A percentile compares a stretch with the other conserved stretches of the same genome.
phyloP scores from a whole-genome alignment of 805 yeast genomes.

The Metschnikowia picachoensis region DNA sequence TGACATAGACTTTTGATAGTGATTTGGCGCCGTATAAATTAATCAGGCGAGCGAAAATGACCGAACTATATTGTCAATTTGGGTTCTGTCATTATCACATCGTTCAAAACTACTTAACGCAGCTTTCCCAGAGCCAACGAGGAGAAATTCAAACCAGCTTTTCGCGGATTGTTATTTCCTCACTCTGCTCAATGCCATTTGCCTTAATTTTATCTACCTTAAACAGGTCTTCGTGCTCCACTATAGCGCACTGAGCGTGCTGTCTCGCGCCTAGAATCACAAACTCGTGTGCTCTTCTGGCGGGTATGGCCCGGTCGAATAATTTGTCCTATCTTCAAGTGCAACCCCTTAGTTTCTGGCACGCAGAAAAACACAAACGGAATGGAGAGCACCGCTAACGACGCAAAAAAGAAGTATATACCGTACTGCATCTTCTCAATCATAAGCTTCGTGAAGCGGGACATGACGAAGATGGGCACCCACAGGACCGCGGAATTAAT shows the following conservation, averaged over 20 bases:
- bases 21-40: no score
- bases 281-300: slow-evolving; percentile 21
- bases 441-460: slow-evolving; percentile 33
- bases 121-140: no score
- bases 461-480: slow-evolving; percentile 38
- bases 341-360: slow-evolving; percentile 39
- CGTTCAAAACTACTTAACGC: no score
- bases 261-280: slow-evolving; percentile 19
- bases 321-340: slow-evolving; percentile 29
- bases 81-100: no score
- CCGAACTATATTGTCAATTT: no score
- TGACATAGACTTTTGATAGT: no score
- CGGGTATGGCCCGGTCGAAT: slow-evolving; percentile 21
- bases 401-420: slow-evolving; percentile 36
- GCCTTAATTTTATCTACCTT: slow-evolving; percentile 22
- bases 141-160: no score
- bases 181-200: slow-evolving; percentile 19
- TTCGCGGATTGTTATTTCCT: slow-evolving; percentile 5
- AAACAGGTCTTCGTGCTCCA: slow-evolving; percentile 15
- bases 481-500: slow-evolving; percentile 39
- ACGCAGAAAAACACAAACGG: slow-evolving; percentile 37
- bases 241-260: slow-evolving; percentile 16
- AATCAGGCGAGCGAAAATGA: no score
- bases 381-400: slow-evolving; percentile 29
- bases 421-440: slow-evolving; percentile 34